Conservation (phyloP, 257 asterid species). For the Echium plantagineum region DNA sequence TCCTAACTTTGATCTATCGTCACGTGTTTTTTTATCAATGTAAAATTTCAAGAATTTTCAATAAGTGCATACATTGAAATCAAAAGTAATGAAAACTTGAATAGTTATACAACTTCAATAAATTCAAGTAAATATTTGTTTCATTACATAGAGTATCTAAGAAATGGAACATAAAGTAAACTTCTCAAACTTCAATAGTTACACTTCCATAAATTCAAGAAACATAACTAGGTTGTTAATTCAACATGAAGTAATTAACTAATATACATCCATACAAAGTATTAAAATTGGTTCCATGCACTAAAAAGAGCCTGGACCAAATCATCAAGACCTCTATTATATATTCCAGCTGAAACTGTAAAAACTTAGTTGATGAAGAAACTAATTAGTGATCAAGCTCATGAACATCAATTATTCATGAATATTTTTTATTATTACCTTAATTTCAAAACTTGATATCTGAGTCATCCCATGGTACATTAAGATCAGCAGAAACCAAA, state of each 20-base stretch:
- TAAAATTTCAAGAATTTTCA: too few species aligned
- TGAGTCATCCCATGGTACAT: constrained; percentile 1
- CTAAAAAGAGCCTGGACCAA: background rate
- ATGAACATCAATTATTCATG: background rate
- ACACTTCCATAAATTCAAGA: background rate
- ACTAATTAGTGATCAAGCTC: background rate
- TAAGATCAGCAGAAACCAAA: constrained; percentile 3
- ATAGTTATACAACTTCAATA: too few species aligned
- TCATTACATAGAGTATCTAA: too few species aligned
- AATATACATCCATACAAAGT: background rate
- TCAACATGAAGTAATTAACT: background rate
- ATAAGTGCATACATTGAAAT: too few species aligned
- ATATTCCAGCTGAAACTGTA: background rate
- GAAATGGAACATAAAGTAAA: background rate
- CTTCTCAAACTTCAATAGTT: background rate
- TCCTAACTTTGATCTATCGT: too few species aligned
- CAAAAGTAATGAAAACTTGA: too few species aligned
- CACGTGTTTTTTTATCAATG: too few species aligned
- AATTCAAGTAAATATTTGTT: too few species aligned
- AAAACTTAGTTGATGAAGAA: background rate
- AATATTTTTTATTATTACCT: too few species aligned
- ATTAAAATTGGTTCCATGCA: background rate
- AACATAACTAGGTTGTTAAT: background rate
- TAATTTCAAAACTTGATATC: background rate
- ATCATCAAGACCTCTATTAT: background rate